Base-by-base conservation (phyloP, 495 filamentous ascomycete genomes). In the Talaromyces nanjingensis region DNA sequence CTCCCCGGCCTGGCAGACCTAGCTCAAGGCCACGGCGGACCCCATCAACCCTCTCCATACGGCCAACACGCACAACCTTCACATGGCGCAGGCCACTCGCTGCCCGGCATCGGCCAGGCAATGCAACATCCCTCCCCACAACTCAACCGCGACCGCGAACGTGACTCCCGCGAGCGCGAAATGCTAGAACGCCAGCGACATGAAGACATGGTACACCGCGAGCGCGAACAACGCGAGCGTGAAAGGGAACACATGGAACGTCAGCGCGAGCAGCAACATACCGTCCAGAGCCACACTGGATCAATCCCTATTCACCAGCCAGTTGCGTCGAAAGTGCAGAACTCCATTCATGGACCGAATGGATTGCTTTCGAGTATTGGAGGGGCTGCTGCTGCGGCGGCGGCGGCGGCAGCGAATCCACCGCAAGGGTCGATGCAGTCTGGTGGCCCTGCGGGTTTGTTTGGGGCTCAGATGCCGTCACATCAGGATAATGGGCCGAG, bases 231-330 rank as follows among this genome's bases (percentile, higher is more conserved):
- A 57, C 65, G 65, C 20, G 76, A 83, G 52, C 75, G 77, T 9
- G 83, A 87, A 61, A 65, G 72, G 37, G 73, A 77, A 64, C 73
- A 74, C 52, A 70, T 79, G n/a, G 83, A 86, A 54, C 76, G 77
- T 45, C 80, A 78, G 70, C 73, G 82, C 63, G 74, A 80, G 64
- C 78, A 80, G 63, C 74, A 79, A 31, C 84, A 88, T 53, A 86
- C 90, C 14, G 90, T 92, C 65, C 91, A 96, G 71, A 92, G 89
- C 73, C 91, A 90, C 66, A 86, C 89, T 12, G 90, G 87, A 37
- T 89, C 91, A 0, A 88, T 96, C 58, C 90, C 90, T 29, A 84
- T 97, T 68, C 92, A 97, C 71, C 92, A 97, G 70, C 92, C 92
- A 2, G 90, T 96, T 57, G 92, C 92, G 52, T 91, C 89, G 47